Evolutionary conservation across 2,329 filamentous ascomycete species (phyloP).

Genomic region (Colletotrichum magnum): DNA sequence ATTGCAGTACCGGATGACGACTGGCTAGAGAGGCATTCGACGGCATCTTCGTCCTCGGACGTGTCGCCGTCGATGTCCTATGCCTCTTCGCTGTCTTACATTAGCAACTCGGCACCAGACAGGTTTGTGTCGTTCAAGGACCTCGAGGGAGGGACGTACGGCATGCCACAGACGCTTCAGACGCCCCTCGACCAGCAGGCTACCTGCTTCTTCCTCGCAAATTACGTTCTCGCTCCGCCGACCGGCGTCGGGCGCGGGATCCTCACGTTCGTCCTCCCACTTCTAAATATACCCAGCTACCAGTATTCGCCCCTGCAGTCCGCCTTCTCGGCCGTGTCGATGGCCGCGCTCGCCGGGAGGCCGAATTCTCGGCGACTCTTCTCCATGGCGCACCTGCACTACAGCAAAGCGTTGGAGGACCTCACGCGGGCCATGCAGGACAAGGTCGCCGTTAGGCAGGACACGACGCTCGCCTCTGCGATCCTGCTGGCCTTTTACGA

Average conservation of each 20-base stretch:
- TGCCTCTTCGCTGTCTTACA: conserved; percentile 34
- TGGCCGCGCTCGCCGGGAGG: conserved; percentile 44
- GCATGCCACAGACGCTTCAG: conserved; percentile 38
- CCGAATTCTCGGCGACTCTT: conserved; percentile 43
- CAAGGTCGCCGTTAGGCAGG: conserved; percentile 39
- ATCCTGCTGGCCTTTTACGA: conserved; percentile 46
- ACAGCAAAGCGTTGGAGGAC: conserved; percentile 43
- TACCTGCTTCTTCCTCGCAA: conserved; percentile 45
- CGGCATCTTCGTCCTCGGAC: conserved; percentile 29
- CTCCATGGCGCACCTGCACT: conserved; percentile 42
- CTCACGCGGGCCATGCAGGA: conserved; percentile 43
- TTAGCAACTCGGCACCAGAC: conserved; percentile 32
- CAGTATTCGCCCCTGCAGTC: conserved; percentile 43
- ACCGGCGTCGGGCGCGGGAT: conserved; percentile 41
- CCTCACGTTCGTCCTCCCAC: conserved; percentile 43
- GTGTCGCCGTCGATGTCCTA: conserved; percentile 39
- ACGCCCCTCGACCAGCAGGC: conserved; percentile 45
- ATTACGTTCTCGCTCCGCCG: conserved; percentile 44
- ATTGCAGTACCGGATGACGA: conserved; percentile 32
- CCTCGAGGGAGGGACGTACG: conserved; percentile 23
- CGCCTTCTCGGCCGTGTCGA: conserved; percentile 43
- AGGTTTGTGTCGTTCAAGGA: conserved; percentile 35
- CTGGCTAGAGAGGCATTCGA: conserved; percentile 32
- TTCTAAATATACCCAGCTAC: conserved; percentile 41
- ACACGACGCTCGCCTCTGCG: conserved; percentile 43